Evolutionary conservation across 768 basidiomycete species (phyloP), one percentile per base, ranked within the genome.

Genomic region (Lanmaoa rubissima): DNA sequence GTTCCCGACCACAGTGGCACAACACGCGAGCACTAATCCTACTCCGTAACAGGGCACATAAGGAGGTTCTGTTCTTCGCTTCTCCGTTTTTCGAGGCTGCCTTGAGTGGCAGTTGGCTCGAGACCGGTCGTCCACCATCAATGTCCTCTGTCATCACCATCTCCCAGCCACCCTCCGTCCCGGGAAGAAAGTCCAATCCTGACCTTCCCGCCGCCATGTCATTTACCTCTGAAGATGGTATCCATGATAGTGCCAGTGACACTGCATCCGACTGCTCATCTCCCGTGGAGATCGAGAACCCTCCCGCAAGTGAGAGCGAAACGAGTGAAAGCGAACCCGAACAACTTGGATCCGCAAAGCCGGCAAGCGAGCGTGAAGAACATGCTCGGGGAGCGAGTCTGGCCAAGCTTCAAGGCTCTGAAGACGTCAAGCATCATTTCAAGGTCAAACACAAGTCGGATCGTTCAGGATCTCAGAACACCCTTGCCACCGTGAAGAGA

Each of bases 61-160:
- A 92, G 70, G 93, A 95, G 68, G 84, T 96, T 31, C 76, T 96
- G 7, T 89, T 87, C 73, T 96, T 94, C 68, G 89, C 93, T 5
- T 94, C 92, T n/a, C 92, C 94, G 0, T 96, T 96, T 78, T 96
- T 96, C 70, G 88, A 94, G 72, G 92, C 91, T 17, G 87, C 92
- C 10, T 76, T 96, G 46, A 91, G 91, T 63, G 94, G 94, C 9
- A 84, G 90, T 65, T 96, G 94, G 94, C 89, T 90, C 13, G 94
- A 96, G 74, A 94, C 88, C 7, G 88, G 86, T 35, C 80, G 89
- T 39, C 89, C 87, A 19, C 82, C 78, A 24, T 92, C 88, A 54
- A 84, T 88, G 78, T 90, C 87, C 26, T 92, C 90, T 48, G 79
- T 92, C 34, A 88, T 92, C 66, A 92, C 92, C 21, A 89, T 94